phyloP scores from a whole-genome alignment of 1,284 basidiomycete species.

The Pyrrhoderma noxium region DNA sequence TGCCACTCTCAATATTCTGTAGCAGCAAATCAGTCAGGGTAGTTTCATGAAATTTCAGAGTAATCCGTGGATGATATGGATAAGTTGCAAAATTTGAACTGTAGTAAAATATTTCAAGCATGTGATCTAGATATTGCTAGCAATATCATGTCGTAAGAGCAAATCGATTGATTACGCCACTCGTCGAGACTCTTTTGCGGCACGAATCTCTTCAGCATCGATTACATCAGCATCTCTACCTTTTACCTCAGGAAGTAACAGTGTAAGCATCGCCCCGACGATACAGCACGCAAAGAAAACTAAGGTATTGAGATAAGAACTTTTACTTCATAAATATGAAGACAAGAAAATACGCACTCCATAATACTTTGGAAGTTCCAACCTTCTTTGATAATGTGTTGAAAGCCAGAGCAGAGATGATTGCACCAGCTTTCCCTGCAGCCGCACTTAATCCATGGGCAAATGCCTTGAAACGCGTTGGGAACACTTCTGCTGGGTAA shows the following conservation, averaged over 20 bases:
- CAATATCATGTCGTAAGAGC: too few relatives aligned
- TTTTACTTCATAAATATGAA: not conserved
- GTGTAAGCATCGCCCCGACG: constrained; percentile 52
- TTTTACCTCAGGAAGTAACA: constrained; percentile 77
- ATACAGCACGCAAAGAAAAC: constrained; percentile 58
- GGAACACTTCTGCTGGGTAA: constrained; percentile 85
- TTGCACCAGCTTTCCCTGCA: constrained; percentile 73
- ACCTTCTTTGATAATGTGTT: constrained; percentile 59
- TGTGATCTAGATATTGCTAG: too few relatives aligned
- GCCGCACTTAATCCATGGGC: constrained; percentile 81
- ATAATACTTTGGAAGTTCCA: constrained; percentile 53
- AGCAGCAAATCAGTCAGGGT: too few relatives aligned
- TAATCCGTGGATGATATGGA: too few relatives aligned
- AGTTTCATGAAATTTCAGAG: too few relatives aligned
- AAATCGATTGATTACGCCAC: not conserved
- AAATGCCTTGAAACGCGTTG: constrained; percentile 73
- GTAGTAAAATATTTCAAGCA: too few relatives aligned
- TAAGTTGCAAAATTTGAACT: too few relatives aligned
- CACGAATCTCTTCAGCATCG: constrained; percentile 44
- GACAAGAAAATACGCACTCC: constrained; percentile 42
- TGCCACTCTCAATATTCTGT: too few relatives aligned
- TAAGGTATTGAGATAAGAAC: constrained; percentile 26
- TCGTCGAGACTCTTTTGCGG: constrained; percentile 4
- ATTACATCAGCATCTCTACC: constrained; percentile 66
- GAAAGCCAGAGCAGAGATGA: constrained; percentile 77